Conservation (phyloP, 1,284 basidiomycete species). For the Sparassis latifolia region DNA sequence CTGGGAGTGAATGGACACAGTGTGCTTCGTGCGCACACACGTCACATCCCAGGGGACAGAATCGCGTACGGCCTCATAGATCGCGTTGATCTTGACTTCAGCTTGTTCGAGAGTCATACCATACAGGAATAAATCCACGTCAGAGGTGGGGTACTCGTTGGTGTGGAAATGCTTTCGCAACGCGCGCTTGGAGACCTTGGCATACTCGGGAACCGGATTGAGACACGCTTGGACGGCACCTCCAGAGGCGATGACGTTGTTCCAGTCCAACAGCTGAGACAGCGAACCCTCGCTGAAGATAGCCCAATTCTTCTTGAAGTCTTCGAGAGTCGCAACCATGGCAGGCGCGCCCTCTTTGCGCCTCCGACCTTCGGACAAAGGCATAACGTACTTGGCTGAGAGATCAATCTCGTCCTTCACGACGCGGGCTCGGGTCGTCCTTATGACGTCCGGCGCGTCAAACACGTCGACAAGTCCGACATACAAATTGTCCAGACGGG, state of each 20-base stretch:
- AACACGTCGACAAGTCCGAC: conserved; percentile 56
- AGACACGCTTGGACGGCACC: conserved; percentile 53
- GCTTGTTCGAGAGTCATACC: conserved; percentile 51
- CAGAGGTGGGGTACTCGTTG: conserved; percentile 47
- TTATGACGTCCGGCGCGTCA: conserved; percentile 37
- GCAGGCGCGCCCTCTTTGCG: conserved; percentile 31
- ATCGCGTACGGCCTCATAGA: conserved; percentile 56
- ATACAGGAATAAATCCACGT: conserved; percentile 59
- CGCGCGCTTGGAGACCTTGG: conserved; percentile 43
- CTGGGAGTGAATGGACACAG: conserved; percentile 57
- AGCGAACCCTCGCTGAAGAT: conserved; percentile 53
- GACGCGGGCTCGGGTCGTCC: conserved; percentile 31
- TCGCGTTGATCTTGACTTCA: conserved; percentile 47
- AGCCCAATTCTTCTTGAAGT: conserved; percentile 54
- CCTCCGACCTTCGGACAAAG: conserved; percentile 21
- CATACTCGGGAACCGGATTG: conserved; percentile 38
- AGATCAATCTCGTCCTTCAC: conserved; percentile 22
- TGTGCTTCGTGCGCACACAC: conserved; percentile 56
- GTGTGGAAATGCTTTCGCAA: conserved; percentile 51
- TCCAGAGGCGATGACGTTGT: conserved; percentile 54
- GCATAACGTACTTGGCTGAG: conserved; percentile 23
- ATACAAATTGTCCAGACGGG: conserved; percentile 36
- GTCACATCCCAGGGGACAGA: conserved; percentile 61
- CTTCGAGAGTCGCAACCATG: conserved; percentile 41
- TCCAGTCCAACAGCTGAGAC: conserved; percentile 50